Percentiles rank a stretch among this genome's conserved stretches.
phyloP scores from a whole-genome alignment of 2,329 filamentous ascomycete genomes.

The Sclerotinia trifoliorum region DNA sequence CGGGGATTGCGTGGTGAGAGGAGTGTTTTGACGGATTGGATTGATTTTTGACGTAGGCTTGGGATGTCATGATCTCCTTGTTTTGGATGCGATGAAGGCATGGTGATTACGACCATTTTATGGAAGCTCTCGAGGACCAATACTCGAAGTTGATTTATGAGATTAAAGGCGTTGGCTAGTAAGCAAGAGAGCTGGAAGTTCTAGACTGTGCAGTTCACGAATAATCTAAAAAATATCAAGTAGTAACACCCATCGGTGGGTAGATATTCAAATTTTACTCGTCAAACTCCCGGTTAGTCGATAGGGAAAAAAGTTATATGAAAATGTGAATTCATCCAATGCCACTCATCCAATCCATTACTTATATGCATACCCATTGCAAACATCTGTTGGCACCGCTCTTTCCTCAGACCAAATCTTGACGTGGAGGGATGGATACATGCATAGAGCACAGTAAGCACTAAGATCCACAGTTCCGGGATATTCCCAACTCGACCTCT shows the following conservation, averaged over 20 bases:
- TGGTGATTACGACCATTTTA: not conserved
- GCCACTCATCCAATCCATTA: not conserved
- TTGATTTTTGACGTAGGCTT: not conserved
- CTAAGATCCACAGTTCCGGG: constrained; percentile 1
- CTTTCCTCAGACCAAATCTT: not conserved
- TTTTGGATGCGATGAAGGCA: not conserved
- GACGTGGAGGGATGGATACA: constrained; percentile 1
- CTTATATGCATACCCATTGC: not conserved
- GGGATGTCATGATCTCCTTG: not conserved
- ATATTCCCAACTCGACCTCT: constrained; percentile 12
- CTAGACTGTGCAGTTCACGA: not conserved
- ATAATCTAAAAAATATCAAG: not conserved
- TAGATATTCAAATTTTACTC: not conserved
- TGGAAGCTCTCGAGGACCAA: not conserved
- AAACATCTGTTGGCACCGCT: not conserved
- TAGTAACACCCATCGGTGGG: not conserved
- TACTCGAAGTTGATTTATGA: not conserved
- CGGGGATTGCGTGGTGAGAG: not conserved
- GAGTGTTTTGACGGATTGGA: constrained; percentile 2
- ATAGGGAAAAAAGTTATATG: not conserved
- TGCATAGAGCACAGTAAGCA: constrained; percentile 13
- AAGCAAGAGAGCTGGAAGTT: not conserved
- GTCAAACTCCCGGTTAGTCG: not conserved
- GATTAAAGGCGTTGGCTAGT: not conserved
- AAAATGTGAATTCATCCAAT: too few relatives aligned